Evolutionary conservation across 371 early-diverging fungal species (phyloP), one percentile per base, ranked within the genome.

Genomic region (Actinomucor elegans): DNA sequence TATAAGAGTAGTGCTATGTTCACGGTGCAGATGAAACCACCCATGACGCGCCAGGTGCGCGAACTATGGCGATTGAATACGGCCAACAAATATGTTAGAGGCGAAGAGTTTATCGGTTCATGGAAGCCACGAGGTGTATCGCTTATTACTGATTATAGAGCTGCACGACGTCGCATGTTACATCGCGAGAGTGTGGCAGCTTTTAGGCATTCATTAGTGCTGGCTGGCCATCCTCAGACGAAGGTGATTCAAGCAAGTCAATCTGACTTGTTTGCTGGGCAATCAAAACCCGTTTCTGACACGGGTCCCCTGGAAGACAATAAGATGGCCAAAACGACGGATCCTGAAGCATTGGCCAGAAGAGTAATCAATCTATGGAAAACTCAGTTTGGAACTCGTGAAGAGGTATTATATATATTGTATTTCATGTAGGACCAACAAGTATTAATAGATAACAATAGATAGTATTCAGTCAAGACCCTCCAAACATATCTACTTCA

Each of bases 111-210:
- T 28, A 68, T 93, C 48, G 84, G 77, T 2, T 72, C 75, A 3
- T 93, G 93, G 93, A 77, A 80, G 52, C 92, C 93, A 0, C 79
- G 87, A 4, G 88, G 90, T 11, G 81, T 88, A 6, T 86, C 83
- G 0, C 63, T 89, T 27, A 78, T 94, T 38, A 66, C 77, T 23
- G 84, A 83, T 20, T 90, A 78, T 60, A 67, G 72, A 33, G 58
- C 51, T 11, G 64, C 69, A 8, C 59, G 66, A 24, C 65, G 71
- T 11, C 52, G 34, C 1, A 55, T 81, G 33, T 28, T 56, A 14
- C 64, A 55, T 37, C 50, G 57, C n/a, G 78, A 85, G 44, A 71
- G 75, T 6, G 79, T 87, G 6, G 74, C 85, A 26, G 45, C 59
- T 20, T 79, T 75, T 10, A 66, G 76, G 31, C 83, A 80, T 49